These are phyloP conservation scores for Apiospora kogelbergensis DNA, from an alignment of 2,329 filamentous ascomycete genomes.

Conservation along the genomic window DNA sequence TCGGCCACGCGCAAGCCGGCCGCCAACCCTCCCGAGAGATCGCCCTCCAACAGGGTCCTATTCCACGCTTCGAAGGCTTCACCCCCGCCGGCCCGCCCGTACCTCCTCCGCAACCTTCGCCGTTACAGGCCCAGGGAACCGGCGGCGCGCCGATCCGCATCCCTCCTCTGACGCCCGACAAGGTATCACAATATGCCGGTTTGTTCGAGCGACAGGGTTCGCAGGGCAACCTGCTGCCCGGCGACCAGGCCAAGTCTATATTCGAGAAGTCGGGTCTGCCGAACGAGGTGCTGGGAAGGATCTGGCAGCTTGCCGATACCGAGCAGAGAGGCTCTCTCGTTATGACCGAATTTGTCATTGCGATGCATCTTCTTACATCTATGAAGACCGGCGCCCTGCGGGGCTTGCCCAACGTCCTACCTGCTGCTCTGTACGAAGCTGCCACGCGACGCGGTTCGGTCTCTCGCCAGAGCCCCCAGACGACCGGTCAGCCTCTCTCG, in stretches of 20 bases:
- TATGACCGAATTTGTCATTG: slow-evolving; percentile 91
- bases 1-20: slow-evolving; percentile 91
- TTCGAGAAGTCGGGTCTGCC: slow-evolving; percentile 91
- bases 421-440: slow-evolving; percentile 85
- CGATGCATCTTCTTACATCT: slow-evolving; percentile 94
- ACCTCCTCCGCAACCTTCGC: slow-evolving; percentile 42
- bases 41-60: slow-evolving; percentile 80
- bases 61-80: slow-evolving; percentile 89
- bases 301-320: slow-evolving; percentile 94
- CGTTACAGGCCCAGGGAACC: slow-evolving; percentile 56
- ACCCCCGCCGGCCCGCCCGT: slow-evolving; percentile 43
- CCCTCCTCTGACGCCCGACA: slow-evolving; percentile 83
- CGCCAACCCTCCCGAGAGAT: slow-evolving; percentile 78
- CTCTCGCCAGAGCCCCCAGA: slow-evolving; percentile 50
- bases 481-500: slow-evolving; percentile 57
- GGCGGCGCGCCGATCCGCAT: slow-evolving; percentile 76
- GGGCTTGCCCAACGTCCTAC: slow-evolving; percentile 75
- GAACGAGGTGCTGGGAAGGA: slow-evolving; percentile 87
- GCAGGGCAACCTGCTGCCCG: slow-evolving; percentile 74
- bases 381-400: slow-evolving; percentile 83
- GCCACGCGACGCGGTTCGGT: slow-evolving; percentile 67
- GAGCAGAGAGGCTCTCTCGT: slow-evolving; percentile 88
- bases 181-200: slow-evolving; percentile 83
- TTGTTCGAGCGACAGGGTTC: slow-evolving; percentile 88
- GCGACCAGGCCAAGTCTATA: slow-evolving; percentile 86